These are phyloP conservation scores for Picochlorum sp. DNA, from an alignment of 139 green algal genomes.

Conservation along the genomic window DNA sequence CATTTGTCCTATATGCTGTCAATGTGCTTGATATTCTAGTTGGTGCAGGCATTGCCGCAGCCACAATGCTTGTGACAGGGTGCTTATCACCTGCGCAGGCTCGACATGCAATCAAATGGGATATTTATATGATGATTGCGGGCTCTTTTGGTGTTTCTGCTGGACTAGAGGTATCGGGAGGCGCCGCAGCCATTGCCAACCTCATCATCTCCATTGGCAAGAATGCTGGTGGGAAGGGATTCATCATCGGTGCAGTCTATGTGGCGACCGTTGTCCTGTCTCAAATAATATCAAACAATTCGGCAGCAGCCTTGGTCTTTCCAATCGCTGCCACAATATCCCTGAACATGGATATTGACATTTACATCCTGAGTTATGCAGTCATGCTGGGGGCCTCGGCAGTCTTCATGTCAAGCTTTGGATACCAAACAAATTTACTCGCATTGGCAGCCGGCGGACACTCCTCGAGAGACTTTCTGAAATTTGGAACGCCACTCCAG, in stretches of 20 bases:
- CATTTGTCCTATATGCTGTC: conserved; percentile 23
- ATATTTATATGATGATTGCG: conserved; percentile 49
- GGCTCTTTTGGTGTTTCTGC: conserved; percentile 35
- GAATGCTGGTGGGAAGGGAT: conserved; percentile 26
- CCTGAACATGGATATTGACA: conserved; percentile 27
- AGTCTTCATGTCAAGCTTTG: conserved; percentile 53
- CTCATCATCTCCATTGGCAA: conserved; percentile 27
- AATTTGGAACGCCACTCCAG: conserved; percentile 28
- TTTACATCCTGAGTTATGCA: conserved; percentile 30
- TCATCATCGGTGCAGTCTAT: conserved; percentile 41
- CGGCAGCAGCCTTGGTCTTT: conserved; percentile 49
- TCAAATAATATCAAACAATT: conserved; percentile 56
- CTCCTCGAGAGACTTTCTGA: conserved; percentile 47
- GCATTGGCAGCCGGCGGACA: conserved; percentile 52
- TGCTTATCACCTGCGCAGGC: conserved; percentile 51
- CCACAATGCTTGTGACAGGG: conserved; percentile 52
- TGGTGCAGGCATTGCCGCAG: conserved; percentile 36
- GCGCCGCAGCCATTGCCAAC: conserved; percentile 35
- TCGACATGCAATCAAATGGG: conserved; percentile 34
- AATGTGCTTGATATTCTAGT: conserved; percentile 28
- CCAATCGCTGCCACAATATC: conserved; percentile 31
- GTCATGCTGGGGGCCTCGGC: conserved; percentile 47
- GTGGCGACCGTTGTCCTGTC: conserved; percentile 40
- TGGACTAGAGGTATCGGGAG: conserved; percentile 33
- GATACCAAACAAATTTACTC: conserved; percentile 74